Base-by-base conservation (phyloP, 345 rosid species). In the Diplotaxis tenuifolia region DNA sequence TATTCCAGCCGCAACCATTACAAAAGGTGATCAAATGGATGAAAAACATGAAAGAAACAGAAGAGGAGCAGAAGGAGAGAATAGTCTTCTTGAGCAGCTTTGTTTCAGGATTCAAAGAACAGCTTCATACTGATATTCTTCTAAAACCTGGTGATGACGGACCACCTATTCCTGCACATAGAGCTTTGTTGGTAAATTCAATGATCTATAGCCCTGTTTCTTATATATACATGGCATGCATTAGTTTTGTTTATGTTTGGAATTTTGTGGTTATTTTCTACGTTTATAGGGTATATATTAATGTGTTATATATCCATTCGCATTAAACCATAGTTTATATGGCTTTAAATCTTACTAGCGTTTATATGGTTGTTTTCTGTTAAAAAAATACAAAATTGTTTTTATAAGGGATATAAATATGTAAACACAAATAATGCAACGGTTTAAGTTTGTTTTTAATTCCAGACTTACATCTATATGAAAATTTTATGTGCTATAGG, bases 11-110 rank as follows among this genome's bases (percentile, higher is more conserved):
- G 20, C 87, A 86, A 77, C 84, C 89, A 9, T 31, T 78, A 31
- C 88, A 84, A 49, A 88, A 84, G 62, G 77, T 91, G n/a, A 77
- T 81, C 16, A 88, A 80, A 68, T 86, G 92, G 89, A 83, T 91
- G 76, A 83, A 79, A 47, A 71, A 11, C 29, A 79, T 88, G 87
- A 93, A 85, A 82, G 89, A 86, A 45, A 75, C 58, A 21, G 88
- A 89, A 78, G 83, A 83, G 22, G 90, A 87, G 18, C 69, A 85
- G 62, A 82, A 75, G 31, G 86, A 90, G 80, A 86, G 86, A 69
- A 83, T 90, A 78, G 69, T 53, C 36, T 93, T 90, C 76, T 84
- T 93, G 15, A 76, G 86, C 36, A 81, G 85, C 19, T 80, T 86
- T 52, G 77, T 78, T 52, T 60, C 72, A 12, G 80, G 87, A 32